A percentile compares a stretch with the other conserved stretches of the same genome.
phyloP scores from a whole-genome alignment of 768 basidiomycete genomes.

The Leccinum ochraceum region DNA sequence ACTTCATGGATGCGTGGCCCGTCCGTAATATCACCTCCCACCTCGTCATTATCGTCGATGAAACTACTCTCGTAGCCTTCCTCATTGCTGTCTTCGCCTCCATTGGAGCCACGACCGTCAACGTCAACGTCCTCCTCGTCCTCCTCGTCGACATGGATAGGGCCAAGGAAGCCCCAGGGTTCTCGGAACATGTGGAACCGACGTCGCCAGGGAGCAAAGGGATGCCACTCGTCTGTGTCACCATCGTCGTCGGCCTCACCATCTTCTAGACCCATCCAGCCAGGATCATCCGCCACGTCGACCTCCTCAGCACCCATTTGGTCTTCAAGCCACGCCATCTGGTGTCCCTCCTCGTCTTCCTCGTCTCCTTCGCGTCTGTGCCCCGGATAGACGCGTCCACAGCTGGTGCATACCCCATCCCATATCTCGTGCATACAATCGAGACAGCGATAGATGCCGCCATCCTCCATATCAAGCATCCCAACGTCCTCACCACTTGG shows the following conservation, averaged over 20 bases:
- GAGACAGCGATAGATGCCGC: conserved; percentile 72
- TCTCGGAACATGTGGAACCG: conserved; percentile 17
- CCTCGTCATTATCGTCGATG: conserved; percentile 49
- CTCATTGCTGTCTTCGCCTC: conserved; percentile 32
- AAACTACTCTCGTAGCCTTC: conserved; percentile 55
- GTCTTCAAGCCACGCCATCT: conserved; percentile 37
- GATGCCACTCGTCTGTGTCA: conserved; percentile 23
- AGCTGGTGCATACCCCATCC: conserved; percentile 63
- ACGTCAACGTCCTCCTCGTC: conserved; percentile 23
- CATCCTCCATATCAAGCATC: conserved; percentile 73
- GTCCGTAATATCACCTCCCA: conserved; percentile 3
- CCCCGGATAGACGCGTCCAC: conserved; percentile 59
- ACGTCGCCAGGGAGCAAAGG: conserved; percentile 21
- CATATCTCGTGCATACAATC: conserved; percentile 81
- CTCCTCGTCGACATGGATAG: conserved; percentile 26
- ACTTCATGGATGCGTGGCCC: conserved; percentile 30
- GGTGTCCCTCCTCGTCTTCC: conserved; percentile 32
- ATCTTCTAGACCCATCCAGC: conserved; percentile 34
- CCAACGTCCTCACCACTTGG: conserved; percentile 48
- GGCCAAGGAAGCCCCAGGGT: conserved; percentile 18
- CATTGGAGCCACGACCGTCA: conserved; percentile 9
- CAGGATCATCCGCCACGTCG: conserved; percentile 31
- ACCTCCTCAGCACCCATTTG: conserved; percentile 38
- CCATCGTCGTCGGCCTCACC: conserved; percentile 38
- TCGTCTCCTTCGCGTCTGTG: conserved; percentile 38